Evolutionary conservation across 345 rosid species (phyloP), one percentile per base, ranked within the genome.

Genomic region (Eucalyptus marginata): DNA sequence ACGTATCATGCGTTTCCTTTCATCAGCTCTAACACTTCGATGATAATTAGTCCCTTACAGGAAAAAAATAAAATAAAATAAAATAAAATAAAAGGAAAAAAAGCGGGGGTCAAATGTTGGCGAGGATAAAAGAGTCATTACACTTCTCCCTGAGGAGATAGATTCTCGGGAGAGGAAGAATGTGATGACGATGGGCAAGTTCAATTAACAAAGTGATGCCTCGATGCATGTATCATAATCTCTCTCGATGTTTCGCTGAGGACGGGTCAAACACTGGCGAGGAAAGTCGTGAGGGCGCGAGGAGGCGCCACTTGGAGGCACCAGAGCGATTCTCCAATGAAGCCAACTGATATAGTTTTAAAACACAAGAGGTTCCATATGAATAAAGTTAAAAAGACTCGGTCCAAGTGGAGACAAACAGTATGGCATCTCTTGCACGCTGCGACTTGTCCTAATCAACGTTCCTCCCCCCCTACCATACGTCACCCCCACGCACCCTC

Each of bases 231-330:
- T 54, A 52, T 54, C 3, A 17, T 31, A 43, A 64, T 86, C 56
- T 33, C 59, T 51, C 44, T 22, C 43, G 2, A 29, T 43, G 13
- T 33, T 54, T 11, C 84, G 13, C 84, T 20, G 13, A 15, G 27
- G 88, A 90, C 88, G 86, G 91, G 95, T 94, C 95, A 94, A 88
- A 59, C 54, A 11, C 36, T 14, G 91, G 87, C 10, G 7, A 80
- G 76, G 54, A 80, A 86, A 58, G 54, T 85, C 31, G 25, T 7
- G 81, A 81, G 52, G 62, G 90, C 89, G 59, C 29, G 83, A 76
- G 62, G 24, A 51, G 20, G 29, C 89, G 92, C 93, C 96, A 94
- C 90, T 51, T 95, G 96, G 95, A 92, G 93, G 91, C 90, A 89
- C 89, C 86, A 44, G 66, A 86, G 89, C 66, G 80, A 79, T 68